Conservation (phyloP, 148 eudicot genomes). For the Chenopodium quinoa region DNA sequence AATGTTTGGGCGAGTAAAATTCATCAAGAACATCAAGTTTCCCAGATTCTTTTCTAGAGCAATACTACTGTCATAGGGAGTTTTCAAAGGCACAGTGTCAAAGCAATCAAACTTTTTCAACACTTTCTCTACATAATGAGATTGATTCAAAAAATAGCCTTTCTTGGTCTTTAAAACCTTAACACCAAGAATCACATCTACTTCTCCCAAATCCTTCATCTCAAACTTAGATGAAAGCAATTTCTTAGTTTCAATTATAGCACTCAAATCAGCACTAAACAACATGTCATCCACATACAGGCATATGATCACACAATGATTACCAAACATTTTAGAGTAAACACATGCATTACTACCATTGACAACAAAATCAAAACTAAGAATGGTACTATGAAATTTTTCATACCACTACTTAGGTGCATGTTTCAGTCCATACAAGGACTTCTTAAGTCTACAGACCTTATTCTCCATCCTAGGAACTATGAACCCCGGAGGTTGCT, state of each 20-base stretch:
- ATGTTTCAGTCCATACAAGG: no score
- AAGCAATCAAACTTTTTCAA: no score
- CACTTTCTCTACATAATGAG: neutral
- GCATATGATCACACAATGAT: neutral
- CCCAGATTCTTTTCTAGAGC: no score
- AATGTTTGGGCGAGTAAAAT: no score
- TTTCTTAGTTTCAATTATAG: neutral
- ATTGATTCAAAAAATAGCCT: neutral
- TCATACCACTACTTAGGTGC: neutral
- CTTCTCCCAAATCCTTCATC: neutral
- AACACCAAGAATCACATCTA: neutral
- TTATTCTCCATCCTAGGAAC: no score
- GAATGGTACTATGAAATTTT: neutral
- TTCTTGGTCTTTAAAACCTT: neutral
- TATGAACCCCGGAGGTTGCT: no score
- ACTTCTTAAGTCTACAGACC: no score
- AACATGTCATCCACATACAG: neutral
- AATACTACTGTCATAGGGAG: no score
- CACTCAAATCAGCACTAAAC: neutral
- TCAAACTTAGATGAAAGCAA: neutral
- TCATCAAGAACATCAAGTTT: no score
- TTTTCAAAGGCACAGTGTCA: no score
- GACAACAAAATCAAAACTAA: neutral
- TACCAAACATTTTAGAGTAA: neutral
- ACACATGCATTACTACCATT: neutral